A percentile compares a stretch with the other conserved stretches of the same genome.
Evolutionary conservation across 1,284 basidiomycete genomes (phyloP).

Genomic region (Cerrena zonata): DNA sequence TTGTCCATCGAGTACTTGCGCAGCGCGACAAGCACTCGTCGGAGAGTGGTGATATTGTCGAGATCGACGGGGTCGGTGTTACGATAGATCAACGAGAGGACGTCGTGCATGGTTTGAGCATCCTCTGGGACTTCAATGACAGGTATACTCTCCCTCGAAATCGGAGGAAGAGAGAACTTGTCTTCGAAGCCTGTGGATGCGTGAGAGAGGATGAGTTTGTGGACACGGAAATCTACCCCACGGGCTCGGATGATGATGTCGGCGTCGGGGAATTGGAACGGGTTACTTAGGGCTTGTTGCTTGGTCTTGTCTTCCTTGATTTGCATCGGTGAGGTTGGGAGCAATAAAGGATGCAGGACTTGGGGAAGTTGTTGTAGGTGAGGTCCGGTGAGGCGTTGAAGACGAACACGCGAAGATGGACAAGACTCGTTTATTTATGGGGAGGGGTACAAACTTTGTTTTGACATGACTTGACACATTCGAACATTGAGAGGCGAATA

Average conservation of each 20-base stretch:
- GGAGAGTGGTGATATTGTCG: background rate
- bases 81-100: slow-evolving; percentile 39
- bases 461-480: too few species aligned
- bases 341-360: too few species aligned
- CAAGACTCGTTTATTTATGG: too few species aligned
- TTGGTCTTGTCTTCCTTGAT: too few species aligned
- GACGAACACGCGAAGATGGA: too few species aligned
- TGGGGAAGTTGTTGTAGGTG: too few species aligned
- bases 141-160: background rate
- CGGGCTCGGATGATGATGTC: slow-evolving; percentile 27
- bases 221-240: slow-evolving; percentile 12
- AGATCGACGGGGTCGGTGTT: slow-evolving; percentile 2
- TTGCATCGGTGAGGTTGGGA: too few species aligned
- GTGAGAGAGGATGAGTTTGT: slow-evolving; percentile 8
- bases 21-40: background rate
- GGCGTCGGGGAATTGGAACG: slow-evolving; percentile 15
- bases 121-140: slow-evolving; percentile 33
- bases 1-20: background rate
- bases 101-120: slow-evolving; percentile 38
- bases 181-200: slow-evolving; percentile 22
- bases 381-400: too few species aligned
- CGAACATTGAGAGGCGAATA: too few species aligned
- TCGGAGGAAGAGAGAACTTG: slow-evolving; percentile 11
- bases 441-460: too few species aligned
- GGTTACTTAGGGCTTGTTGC: too few species aligned